These are phyloP conservation scores for Thalassiosira livingstoniorum DNA, from an alignment of 352 stramenopile species.

Conservation along the genomic window DNA sequence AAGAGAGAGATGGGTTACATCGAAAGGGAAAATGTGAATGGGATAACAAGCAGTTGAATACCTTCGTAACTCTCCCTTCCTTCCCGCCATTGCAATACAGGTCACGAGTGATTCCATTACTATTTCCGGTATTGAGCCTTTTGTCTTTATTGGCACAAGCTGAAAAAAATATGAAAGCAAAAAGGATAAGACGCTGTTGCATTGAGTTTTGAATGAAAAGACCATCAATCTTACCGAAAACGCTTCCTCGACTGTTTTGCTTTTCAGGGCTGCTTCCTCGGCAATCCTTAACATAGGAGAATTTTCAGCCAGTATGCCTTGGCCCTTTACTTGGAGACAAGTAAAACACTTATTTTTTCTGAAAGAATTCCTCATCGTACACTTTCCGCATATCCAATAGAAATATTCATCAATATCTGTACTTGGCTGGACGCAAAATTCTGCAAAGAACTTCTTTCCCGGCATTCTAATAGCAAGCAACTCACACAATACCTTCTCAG, in stretches of 20 bases:
- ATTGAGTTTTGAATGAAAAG: no score
- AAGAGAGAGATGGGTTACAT: no score
- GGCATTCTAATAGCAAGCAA: constrained; percentile 32
- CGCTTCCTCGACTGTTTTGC: constrained; percentile 38
- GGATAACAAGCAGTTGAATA: no score
- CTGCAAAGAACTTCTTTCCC: constrained; percentile 6
- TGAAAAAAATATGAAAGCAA: no score
- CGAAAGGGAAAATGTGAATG: no score
- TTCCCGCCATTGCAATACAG: constrained; percentile 33
- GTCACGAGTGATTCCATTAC: constrained; percentile 55
- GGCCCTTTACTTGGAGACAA: constrained; percentile 41
- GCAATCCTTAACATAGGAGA: constrained; percentile 49
- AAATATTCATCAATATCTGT: constrained; percentile 42
- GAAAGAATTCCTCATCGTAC: constrained; percentile 55
- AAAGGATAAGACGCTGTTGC: no score
- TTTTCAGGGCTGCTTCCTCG: constrained; percentile 37
- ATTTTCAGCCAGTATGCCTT: constrained; percentile 7
- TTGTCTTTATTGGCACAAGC: constrained; percentile 23
- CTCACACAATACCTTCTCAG: constrained; percentile 31
- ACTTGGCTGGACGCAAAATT: constrained; percentile 13
- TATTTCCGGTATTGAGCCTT: constrained; percentile 33
- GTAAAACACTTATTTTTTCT: constrained; percentile 34
- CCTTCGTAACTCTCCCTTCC: constrained; percentile 18
- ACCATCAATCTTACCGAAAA: no score
- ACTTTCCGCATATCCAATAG: constrained; percentile 52